These are phyloP conservation scores for Nakazawaea wyomingensis DNA, from an alignment of 805 yeast species.

Conservation along the genomic window DNA sequence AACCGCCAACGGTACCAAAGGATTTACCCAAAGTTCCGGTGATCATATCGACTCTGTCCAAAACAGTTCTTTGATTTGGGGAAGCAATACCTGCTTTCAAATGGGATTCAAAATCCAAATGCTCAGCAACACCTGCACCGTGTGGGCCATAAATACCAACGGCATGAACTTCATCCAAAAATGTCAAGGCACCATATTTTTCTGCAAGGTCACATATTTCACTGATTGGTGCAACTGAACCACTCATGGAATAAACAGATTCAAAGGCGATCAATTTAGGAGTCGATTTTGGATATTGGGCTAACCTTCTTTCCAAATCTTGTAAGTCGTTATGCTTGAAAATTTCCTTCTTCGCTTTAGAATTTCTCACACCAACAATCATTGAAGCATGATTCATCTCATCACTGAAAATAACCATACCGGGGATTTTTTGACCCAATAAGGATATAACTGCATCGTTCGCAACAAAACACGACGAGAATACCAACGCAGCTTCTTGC, in stretches of 20 bases:
- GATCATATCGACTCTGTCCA: conserved; percentile 91
- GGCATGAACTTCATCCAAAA: conserved; percentile 97
- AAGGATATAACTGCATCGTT: conserved; percentile 92
- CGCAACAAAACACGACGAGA: conserved; percentile 93
- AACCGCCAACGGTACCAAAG: conserved; percentile 96
- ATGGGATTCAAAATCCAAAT: conserved; percentile 82
- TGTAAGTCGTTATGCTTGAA: conserved; percentile 86
- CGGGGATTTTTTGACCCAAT: conserved; percentile 85
- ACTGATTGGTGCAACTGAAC: conserved; percentile 91
- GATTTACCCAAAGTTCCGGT: conserved; percentile 98
- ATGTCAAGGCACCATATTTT: conserved; percentile 94
- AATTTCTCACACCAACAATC: conserved; percentile 93
- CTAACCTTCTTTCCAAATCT: conserved; percentile 76
- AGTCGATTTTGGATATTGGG: conserved; percentile 73
- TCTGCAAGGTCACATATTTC: conserved; percentile 94
- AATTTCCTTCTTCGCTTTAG: conserved; percentile 81
- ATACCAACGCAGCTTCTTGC: conserved; percentile 92
- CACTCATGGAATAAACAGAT: conserved; percentile 97
- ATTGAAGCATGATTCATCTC: conserved; percentile 95
- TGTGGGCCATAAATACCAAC: conserved; percentile 99
- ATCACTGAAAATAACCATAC: conserved; percentile 88
- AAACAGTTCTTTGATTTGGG: conserved; percentile 51
- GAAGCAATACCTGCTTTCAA: conserved; percentile 58
- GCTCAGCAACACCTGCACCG: conserved; percentile 99
- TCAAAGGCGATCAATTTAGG: conserved; percentile 98